Conservation (phyloP, 306 rosid genomes). For the Erythrophleum fordii region DNA sequence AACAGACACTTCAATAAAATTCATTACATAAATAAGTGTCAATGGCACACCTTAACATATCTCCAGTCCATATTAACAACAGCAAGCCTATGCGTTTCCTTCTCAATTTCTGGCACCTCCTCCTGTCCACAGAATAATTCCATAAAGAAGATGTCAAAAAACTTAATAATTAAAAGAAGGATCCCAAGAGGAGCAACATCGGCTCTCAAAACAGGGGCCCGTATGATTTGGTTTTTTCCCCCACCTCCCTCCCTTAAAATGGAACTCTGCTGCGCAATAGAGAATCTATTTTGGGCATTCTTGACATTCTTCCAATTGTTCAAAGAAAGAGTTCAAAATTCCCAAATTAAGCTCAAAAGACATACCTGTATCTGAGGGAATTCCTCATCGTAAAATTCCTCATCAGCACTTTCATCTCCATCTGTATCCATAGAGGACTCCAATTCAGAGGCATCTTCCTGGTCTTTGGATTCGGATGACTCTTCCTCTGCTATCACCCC, state of each 20-base stretch:
- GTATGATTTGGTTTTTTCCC: no score
- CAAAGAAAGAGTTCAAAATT: neutral
- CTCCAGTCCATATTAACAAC: constrained; percentile 94
- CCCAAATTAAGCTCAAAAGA: neutral
- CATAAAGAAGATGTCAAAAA: neutral
- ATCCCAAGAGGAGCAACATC: no score
- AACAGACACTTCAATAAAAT: neutral
- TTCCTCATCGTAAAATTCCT: neutral
- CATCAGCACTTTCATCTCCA: constrained; percentile 1
- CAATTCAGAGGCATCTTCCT: neutral
- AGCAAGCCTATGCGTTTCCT: constrained; percentile 20
- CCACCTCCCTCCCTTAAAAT: no score
- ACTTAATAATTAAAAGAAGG: neutral
- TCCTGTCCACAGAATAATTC: neutral
- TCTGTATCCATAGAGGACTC: constrained; percentile 19
- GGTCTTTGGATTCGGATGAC: neutral
- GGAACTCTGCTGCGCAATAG: no score
- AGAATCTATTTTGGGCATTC: no score
- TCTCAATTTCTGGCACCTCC: constrained; percentile 10
- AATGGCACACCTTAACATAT: constrained; percentile 67
- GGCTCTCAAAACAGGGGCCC: no score
- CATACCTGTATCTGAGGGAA: neutral
- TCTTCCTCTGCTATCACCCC: neutral
- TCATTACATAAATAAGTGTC: neutral
- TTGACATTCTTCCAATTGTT: neutral